phyloP scores from a whole-genome alignment of 306 rosid species.

The Dryas octopetala region DNA sequence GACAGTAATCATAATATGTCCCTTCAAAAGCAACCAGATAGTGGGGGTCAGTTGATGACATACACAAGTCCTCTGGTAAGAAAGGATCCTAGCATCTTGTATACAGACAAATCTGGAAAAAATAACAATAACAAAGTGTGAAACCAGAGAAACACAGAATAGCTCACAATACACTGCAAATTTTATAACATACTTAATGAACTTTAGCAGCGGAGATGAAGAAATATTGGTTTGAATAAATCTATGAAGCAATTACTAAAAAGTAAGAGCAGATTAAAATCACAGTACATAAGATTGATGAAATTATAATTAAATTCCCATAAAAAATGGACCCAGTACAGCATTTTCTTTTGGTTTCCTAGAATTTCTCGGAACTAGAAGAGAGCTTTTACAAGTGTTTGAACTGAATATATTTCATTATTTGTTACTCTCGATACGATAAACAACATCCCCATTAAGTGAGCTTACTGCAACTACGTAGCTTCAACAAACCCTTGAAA shows the following conservation, averaged over 20 bases:
- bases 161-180: slow-evolving; percentile 1
- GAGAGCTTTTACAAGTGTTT: background rate
- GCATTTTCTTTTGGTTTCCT: background rate
- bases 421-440: background rate
- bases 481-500: background rate
- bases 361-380: background rate
- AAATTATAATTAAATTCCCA: background rate
- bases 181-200: background rate
- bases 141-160: background rate
- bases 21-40: slow-evolving; percentile 2
- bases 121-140: background rate
- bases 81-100: slow-evolving; percentile 85
- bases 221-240: no score
- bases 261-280: background rate
- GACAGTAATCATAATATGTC: slow-evolving; percentile 3
- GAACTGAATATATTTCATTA: background rate
- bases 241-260: background rate
- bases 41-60: slow-evolving; percentile 26
- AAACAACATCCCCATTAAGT: background rate
- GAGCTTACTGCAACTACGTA: background rate
- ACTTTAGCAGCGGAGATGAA: background rate
- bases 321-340: background rate
- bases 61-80: slow-evolving; percentile 86
- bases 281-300: background rate
- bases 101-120: slow-evolving; percentile 10